A percentile compares a stretch with the other conserved stretches of the same genome.
phyloP scores from a whole-genome alignment of 345 rosid species.

The Physaria fendleri region DNA sequence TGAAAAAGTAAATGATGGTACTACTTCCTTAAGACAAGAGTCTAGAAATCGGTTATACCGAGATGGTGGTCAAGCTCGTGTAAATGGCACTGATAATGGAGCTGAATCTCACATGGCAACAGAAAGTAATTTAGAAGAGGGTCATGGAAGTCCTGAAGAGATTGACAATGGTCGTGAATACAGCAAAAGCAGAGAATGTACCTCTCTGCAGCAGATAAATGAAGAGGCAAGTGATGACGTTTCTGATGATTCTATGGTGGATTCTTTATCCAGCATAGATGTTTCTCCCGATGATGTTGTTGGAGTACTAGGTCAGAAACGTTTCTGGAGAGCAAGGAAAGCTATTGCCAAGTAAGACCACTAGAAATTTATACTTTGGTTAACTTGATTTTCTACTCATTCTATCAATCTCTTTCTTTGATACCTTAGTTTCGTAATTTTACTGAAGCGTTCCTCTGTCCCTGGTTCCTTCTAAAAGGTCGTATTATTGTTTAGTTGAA shows the following conservation, averaged over 20 bases:
- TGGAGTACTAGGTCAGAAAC: conserved; percentile 79
- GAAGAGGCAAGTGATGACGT: conserved; percentile 44
- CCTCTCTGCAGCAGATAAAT: conserved; percentile 31
- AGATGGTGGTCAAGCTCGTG: conserved; percentile 12
- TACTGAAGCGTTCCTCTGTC: conserved; percentile 7
- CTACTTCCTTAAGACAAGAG: conserved; percentile 34
- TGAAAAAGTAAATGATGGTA: conserved; percentile 26
- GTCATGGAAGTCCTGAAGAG: conserved; percentile 29
- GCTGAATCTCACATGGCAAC: conserved; percentile 20
- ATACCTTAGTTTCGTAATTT: neutral
- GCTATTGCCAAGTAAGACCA: conserved; percentile 78
- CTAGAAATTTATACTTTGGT: neutral
- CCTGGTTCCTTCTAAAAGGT: conserved; percentile 33
- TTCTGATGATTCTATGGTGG: conserved; percentile 62
- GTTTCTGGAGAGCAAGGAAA: conserved; percentile 90
- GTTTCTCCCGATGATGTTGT: conserved; percentile 83
- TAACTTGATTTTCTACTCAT: neutral
- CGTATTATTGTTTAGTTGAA: conserved; percentile 27
- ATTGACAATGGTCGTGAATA: conserved; percentile 29
- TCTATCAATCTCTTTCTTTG: conserved; percentile 3
- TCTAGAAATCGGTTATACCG: conserved; percentile 20
- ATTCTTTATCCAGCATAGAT: conserved; percentile 50
- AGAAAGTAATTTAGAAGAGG: conserved; percentile 29
- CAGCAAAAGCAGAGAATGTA: conserved; percentile 24
- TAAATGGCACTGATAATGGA: conserved; percentile 29